These are phyloP conservation scores for Gnomoniopsis smithogilvyi DNA, from an alignment of 2,329 filamentous ascomycete species.

Conservation along the genomic window DNA sequence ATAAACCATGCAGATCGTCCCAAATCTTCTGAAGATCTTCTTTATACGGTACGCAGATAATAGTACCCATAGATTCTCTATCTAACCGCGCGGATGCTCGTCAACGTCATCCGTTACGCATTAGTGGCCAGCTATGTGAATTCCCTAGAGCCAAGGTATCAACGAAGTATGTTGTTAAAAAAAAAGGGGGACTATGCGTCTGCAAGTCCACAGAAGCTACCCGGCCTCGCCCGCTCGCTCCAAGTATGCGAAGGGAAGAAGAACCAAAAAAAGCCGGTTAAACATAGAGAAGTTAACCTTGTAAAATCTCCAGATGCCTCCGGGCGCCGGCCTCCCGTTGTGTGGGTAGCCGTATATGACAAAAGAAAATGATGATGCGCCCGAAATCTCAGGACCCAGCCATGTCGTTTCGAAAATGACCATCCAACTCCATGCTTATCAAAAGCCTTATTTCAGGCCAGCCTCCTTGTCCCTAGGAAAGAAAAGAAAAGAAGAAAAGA, in stretches of 20 bases:
- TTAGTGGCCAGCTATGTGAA: neutral
- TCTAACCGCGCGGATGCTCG: neutral
- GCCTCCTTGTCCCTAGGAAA: neutral
- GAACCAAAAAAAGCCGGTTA: neutral
- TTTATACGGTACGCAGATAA: too few relatives aligned
- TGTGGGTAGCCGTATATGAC: neutral
- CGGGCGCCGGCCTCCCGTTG: neutral
- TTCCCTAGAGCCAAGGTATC: conserved; percentile 12
- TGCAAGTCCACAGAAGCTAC: neutral
- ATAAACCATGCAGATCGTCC: neutral
- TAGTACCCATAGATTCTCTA: too few relatives aligned
- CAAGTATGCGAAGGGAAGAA: neutral
- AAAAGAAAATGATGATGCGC: neutral
- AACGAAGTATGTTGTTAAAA: neutral
- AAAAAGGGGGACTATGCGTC: neutral
- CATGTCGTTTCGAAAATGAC: neutral
- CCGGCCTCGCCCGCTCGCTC: neutral
- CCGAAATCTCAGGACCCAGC: neutral
- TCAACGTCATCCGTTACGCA: neutral
- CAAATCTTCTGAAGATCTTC: neutral
- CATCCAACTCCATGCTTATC: neutral
- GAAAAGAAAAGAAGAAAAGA: neutral
- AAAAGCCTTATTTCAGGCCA: neutral
- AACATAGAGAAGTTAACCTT: neutral
- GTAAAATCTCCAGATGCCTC: neutral